These are phyloP conservation scores for Xerocomus nothofagi DNA, from an alignment of 1,284 basidiomycete species.

Conservation along the genomic window DNA sequence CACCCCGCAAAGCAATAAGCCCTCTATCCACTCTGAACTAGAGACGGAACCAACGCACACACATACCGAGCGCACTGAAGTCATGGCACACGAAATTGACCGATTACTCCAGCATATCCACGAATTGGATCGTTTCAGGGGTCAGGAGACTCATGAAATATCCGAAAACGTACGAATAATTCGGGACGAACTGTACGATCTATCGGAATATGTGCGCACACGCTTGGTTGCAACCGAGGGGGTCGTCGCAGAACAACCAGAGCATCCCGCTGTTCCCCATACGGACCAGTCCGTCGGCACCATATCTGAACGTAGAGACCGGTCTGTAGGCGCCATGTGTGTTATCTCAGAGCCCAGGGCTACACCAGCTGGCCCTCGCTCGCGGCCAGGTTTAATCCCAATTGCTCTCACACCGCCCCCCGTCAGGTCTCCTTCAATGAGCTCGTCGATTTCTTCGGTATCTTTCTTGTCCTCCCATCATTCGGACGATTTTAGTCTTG, in stretches of 20 bases:
- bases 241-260: slow-evolving; percentile 16
- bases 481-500: slow-evolving; percentile 62
- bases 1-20: slow-evolving; percentile 60
- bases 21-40: slow-evolving; percentile 57
- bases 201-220: slow-evolving; percentile 46
- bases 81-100: slow-evolving; percentile 64
- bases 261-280: slow-evolving; percentile 30
- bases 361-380: slow-evolving; percentile 31
- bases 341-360: slow-evolving; percentile 24
- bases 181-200: slow-evolving; percentile 58
- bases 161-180: slow-evolving; percentile 61
- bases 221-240: slow-evolving; percentile 26
- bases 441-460: slow-evolving; percentile 48
- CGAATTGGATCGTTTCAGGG: slow-evolving; percentile 55
- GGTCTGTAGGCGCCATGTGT: slow-evolving; percentile 40
- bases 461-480: slow-evolving; percentile 75
- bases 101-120: slow-evolving; percentile 65
- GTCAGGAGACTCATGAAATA: slow-evolving; percentile 60
- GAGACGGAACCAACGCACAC: slow-evolving; percentile 44
- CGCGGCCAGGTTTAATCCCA: slow-evolving; percentile 21
- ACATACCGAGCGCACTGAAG: slow-evolving; percentile 37
- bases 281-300: slow-evolving; percentile 46
- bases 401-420: slow-evolving; percentile 43
- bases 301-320: slow-evolving; percentile 36
- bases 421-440: slow-evolving; percentile 44